Base-by-base conservation (phyloP, 768 basidiomycete genomes). In the Terana coerulea region DNA sequence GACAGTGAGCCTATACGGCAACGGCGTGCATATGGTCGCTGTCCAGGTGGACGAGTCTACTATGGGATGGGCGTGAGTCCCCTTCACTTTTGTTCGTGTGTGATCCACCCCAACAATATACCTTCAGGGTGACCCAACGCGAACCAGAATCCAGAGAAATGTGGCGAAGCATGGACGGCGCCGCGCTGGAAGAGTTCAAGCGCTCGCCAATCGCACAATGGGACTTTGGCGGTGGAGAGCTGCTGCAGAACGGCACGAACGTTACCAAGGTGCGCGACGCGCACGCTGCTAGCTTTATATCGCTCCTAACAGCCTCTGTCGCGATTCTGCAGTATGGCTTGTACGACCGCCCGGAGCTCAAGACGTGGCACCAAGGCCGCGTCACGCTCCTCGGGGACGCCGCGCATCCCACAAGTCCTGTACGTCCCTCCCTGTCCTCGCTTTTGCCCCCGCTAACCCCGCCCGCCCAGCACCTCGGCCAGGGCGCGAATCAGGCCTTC, bases 391-490 rank as follows among this genome's bases (percentile, higher is more conserved):
- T 75, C 9, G 75, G 75, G 5, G 75, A 75, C 57, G 74, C 73
- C 7, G 75, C 75, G 5, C 74, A 75, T 56, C 74, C 74, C 2
- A 76, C 75, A 2, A 73, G 70, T 53, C 75, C 75, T 1, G 73
- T 75, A 53, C 31, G 74, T 61, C 25, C n/a, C 7, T 24, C 17
- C 35, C 3, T 19, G 6, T n/a, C n/a, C n/a, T n/a, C n/a, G n/a
- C n/a, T 35, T 29, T 37, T 36, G 14, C 19, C 26, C 28, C 35
- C 30, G 12, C 51, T 44, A n/a, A 35, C 29, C 10, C 35, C 26
- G 1, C 42, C 15, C 29, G 14, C 10, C 15, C 51, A 75, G 73
- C 74, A 75, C 51, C 66, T 76, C 15, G 74, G 74, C 1, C 74
- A 75, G 62, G 74, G 74, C 25, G 73, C 75, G 9, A 75, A 75